These are phyloP conservation scores for Pterocarpus santalinus DNA, from an alignment of 306 rosid genomes.

Conservation along the genomic window DNA sequence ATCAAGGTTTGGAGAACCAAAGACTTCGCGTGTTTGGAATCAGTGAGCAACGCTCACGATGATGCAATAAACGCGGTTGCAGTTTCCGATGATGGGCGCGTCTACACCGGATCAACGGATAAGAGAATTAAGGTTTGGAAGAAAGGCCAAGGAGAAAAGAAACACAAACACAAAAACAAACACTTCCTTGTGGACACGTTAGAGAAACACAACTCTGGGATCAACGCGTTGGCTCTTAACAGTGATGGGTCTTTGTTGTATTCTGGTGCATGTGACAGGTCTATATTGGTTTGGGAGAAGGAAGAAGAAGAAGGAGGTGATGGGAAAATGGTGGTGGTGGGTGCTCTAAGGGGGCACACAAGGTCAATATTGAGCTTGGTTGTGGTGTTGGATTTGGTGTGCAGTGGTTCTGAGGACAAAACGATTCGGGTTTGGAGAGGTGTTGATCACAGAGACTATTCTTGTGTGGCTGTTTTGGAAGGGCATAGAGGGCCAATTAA, in stretches of 20 bases:
- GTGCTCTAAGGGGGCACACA: constrained; percentile 78
- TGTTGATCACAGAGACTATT: constrained; percentile 50
- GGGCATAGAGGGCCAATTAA: constrained; percentile 86
- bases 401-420: constrained; percentile 92
- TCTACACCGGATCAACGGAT: constrained; percentile 92
- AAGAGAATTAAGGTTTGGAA: constrained; percentile 84
- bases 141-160: constrained; percentile 58
- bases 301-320: constrained; percentile 45
- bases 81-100: constrained; percentile 64
- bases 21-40: constrained; percentile 86
- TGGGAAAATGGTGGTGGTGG: constrained; percentile 61
- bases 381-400: constrained; percentile 68
- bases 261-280: constrained; percentile 91
- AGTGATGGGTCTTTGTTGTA: constrained; percentile 65
- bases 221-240: constrained; percentile 82
- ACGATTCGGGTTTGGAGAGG: constrained; percentile 85
- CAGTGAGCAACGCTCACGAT: constrained; percentile 75
- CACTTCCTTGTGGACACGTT: constrained; percentile 59
- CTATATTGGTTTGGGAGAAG: constrained; percentile 79
- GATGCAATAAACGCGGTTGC: constrained; percentile 89
- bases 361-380: constrained; percentile 77
- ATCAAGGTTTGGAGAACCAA: constrained; percentile 81
- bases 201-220: constrained; percentile 81
- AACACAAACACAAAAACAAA: constrained; percentile 30
- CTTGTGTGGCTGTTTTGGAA: constrained; percentile 75